Evolutionary conservation across 306 rosid species (phyloP).

Genomic region (Fagus crenata): DNA sequence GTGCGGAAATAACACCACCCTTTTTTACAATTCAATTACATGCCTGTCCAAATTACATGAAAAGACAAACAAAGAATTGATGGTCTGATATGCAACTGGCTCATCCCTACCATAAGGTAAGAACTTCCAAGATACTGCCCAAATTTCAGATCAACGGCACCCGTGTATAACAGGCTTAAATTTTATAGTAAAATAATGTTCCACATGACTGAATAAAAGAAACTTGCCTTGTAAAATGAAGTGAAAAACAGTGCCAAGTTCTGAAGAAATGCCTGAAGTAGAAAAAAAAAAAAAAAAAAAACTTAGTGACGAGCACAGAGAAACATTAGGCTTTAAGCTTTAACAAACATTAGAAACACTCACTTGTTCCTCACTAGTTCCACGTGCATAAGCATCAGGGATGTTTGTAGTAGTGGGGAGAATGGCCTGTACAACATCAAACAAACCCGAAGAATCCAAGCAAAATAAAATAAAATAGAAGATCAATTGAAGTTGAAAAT

Average conservation of each 20-base stretch:
- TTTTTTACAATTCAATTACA: too few relatives aligned
- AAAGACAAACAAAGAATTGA: background rate
- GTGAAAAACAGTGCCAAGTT: constrained; percentile 93
- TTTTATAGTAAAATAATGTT: background rate
- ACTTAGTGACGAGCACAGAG: constrained; percentile 18
- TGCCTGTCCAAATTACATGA: background rate
- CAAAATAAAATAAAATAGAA: constrained; percentile 6
- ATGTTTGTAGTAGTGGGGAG: constrained; percentile 80
- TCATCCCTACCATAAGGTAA: background rate
- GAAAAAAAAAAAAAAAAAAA: constrained; percentile 10
- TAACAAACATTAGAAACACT: constrained; percentile 7
- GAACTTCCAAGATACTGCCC: background rate
- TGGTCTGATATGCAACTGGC: background rate
- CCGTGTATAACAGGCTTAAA: background rate
- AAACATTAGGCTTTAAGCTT: background rate
- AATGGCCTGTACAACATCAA: constrained; percentile 47
- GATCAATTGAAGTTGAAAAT: background rate
- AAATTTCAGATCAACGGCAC: background rate
- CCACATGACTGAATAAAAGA: constrained; percentile 8
- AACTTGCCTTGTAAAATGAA: constrained; percentile 74
- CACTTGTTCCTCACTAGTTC: constrained; percentile 90
- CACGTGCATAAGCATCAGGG: constrained; percentile 86
- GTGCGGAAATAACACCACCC: too few relatives aligned
- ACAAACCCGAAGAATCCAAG: constrained; percentile 17
- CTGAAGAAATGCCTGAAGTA: constrained; percentile 81